Evolutionary conservation across 257 asterid species (phyloP).

Genomic region (Solanum paucissectum): DNA sequence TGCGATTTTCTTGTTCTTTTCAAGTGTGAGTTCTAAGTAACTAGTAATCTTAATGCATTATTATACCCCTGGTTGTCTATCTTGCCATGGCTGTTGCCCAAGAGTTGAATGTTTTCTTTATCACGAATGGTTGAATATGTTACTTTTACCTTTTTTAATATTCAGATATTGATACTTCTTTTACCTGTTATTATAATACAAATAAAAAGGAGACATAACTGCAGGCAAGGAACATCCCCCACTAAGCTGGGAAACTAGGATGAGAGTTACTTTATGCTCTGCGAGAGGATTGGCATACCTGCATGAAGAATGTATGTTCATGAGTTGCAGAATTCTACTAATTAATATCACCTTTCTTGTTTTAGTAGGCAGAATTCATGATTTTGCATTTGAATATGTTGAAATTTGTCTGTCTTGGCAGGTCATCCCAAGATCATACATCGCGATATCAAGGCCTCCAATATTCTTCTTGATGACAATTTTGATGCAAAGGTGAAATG

Average conservation of each 20-base stretch:
- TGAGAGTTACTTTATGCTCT: conserved; percentile 73
- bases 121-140: not conserved
- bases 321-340: conserved; percentile 29
- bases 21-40: not conserved
- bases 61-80: not conserved
- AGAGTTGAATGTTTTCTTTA: not conserved
- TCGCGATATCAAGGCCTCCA: conserved; percentile 84
- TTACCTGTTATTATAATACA: not conserved
- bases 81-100: not conserved
- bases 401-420: conserved; percentile 22
- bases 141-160: not conserved
- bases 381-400: not conserved
- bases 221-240: conserved; percentile 53
- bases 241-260: conserved; percentile 62
- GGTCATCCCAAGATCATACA: conserved; percentile 86
- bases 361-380: not conserved
- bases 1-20: not conserved
- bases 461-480: conserved; percentile 67
- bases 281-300: conserved; percentile 78
- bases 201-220: conserved; percentile 1
- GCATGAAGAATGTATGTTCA: conserved; percentile 55
- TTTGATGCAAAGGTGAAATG: conserved; percentile 67
- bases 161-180: not conserved
- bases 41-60: not conserved
- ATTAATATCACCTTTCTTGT: not conserved